Base-by-base conservation (phyloP, 352 stramenopile genomes). In the Phytophthora ramorum region DNA sequence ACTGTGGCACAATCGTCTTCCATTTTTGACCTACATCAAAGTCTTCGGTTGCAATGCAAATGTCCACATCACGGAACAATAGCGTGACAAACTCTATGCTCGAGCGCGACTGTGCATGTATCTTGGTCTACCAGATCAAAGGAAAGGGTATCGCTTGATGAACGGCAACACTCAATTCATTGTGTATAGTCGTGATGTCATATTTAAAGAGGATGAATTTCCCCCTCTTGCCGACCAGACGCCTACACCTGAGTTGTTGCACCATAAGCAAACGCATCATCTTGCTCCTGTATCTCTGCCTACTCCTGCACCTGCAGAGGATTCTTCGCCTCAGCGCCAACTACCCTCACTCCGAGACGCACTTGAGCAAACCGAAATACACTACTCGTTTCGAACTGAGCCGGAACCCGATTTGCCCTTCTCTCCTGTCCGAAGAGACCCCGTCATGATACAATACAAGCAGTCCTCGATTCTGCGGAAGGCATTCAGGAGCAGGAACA, bases 31-130 rank as follows among this genome's bases (percentile, higher is more conserved):
- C 3, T 47, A 52, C 43, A 30, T 61, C 0, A 60, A 46, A n/a
- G 53, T 52, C 5, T 61, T 61, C 17, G 53, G 53, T n/a, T 52
- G 53, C 12, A 45, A 28, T 37, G 53, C 41, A 35, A 53, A 61
- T 14, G 17, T 52, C 0, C 53, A 47, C 10, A 61, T 52, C 19
- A 52, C 40, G 3, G 53, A 61, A 6, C 26, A 46, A 19, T 61
- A 45, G 17, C 17, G 53, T 2, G 40, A 61, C n/a, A 61, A 52
- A 4, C 41, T 61, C 7, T 34, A 56, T 44, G 22, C 44, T 17
- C 24, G 56, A 43, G 56, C 44, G 35, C 20, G 45, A 1, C 10
- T 63, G 24, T 56, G 45, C 16, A 55, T 56, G 44, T 56, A 63
- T 10, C 16, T 63, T 0, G 45, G 45, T 4, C 3, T 56, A 13